phyloP scores from a whole-genome alignment of 352 stramenopile genomes.

The Globisporangium middletonii region DNA sequence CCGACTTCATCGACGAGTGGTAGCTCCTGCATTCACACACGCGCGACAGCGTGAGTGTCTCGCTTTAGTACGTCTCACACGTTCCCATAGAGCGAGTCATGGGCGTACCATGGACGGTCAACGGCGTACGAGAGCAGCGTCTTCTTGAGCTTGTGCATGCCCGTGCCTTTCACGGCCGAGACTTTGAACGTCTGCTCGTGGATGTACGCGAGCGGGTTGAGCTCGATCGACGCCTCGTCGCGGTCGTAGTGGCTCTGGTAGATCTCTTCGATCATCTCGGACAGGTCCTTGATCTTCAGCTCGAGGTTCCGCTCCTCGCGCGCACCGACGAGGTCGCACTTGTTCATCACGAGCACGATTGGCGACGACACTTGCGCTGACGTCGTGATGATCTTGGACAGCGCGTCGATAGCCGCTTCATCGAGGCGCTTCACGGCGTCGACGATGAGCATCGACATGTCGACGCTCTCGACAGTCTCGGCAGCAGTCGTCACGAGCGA shows the following conservation, averaged over 20 bases:
- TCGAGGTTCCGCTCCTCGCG: slow-evolving; percentile 51
- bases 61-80: background rate
- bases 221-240: slow-evolving; percentile 38
- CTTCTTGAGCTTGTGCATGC: slow-evolving; percentile 58
- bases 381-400: slow-evolving; percentile 75
- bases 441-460: slow-evolving; percentile 82
- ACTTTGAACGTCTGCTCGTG: slow-evolving; percentile 72
- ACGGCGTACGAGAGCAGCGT: slow-evolving; percentile 64
- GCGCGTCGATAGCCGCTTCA: slow-evolving; percentile 62
- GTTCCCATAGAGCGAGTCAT: background rate
- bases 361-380: slow-evolving; percentile 69
- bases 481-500: slow-evolving; percentile 71
- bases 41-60: background rate
- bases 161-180: slow-evolving; percentile 66
- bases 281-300: slow-evolving; percentile 67
- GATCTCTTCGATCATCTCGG: slow-evolving; percentile 78
- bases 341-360: slow-evolving; percentile 87
- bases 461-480: slow-evolving; percentile 76
- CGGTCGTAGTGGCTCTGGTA: slow-evolving; percentile 64
- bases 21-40: slow-evolving; percentile 40
- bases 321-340: slow-evolving; percentile 59
- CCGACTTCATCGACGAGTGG: slow-evolving; percentile 82
- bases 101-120: slow-evolving; percentile 48
- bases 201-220: slow-evolving; percentile 67
- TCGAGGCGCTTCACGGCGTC: slow-evolving; percentile 83